phyloP scores from a whole-genome alignment of 352 stramenopile genomes.

The Phytophthora ohioensis region DNA sequence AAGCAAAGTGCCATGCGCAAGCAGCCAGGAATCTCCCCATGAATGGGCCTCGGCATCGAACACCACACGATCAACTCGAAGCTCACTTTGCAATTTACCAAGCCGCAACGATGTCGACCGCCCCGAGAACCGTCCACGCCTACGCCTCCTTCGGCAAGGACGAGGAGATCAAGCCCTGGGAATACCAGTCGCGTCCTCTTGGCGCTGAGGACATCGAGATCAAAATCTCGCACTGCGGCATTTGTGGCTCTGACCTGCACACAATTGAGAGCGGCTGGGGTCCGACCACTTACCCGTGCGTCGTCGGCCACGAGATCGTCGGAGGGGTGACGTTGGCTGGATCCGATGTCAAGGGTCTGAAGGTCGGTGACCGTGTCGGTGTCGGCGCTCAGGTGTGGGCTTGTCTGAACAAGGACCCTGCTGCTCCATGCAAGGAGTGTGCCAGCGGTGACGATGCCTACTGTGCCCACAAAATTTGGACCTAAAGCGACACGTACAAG shows the following conservation, averaged over 20 bases:
- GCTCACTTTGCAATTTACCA: slow-evolving; percentile 25
- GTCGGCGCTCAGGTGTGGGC: slow-evolving; percentile 85
- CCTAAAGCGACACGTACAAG: slow-evolving; percentile 56
- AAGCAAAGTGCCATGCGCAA: slow-evolving; percentile 25
- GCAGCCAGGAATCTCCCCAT: background rate
- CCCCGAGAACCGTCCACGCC: slow-evolving; percentile 50
- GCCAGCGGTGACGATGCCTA: slow-evolving; percentile 62
- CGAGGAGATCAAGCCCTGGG: slow-evolving; percentile 46
- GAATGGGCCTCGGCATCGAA: background rate
- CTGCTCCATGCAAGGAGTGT: slow-evolving; percentile 67
- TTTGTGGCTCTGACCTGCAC: slow-evolving; percentile 72
- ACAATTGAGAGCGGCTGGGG: slow-evolving; percentile 61
- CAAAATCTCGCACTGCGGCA: slow-evolving; percentile 71
- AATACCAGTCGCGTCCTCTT: slow-evolving; percentile 56
- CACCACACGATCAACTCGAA: slow-evolving; percentile 2
- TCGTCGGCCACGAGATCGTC: slow-evolving; percentile 71
- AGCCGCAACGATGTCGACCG: slow-evolving; percentile 30
- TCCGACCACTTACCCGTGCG: slow-evolving; percentile 50
- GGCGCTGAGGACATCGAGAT: slow-evolving; percentile 62
- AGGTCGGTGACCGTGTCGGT: slow-evolving; percentile 85
- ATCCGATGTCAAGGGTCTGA: slow-evolving; percentile 58
- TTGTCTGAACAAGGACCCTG: slow-evolving; percentile 68
- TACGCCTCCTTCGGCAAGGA: slow-evolving; percentile 52
- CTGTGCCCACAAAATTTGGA: slow-evolving; percentile 57
- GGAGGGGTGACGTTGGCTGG: slow-evolving; percentile 54